phyloP scores from a whole-genome alignment of 768 basidiomycete species.

The Lentinula guzmanii region DNA sequence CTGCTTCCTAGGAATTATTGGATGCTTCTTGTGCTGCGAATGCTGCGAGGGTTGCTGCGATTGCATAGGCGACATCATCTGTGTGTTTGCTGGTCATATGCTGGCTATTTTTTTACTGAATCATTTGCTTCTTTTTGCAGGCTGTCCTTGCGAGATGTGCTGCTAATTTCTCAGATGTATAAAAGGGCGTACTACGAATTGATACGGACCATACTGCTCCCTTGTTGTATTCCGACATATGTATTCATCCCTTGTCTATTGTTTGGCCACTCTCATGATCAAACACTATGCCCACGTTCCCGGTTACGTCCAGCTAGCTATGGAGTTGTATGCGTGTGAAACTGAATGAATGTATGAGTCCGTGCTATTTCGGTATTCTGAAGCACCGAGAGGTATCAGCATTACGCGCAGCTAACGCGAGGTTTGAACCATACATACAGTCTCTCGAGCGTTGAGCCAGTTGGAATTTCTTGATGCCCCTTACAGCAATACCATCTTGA shows the following conservation, averaged over 20 bases:
- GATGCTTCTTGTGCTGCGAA: slow-evolving; percentile 72
- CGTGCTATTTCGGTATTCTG: background rate
- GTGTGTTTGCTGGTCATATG: slow-evolving; percentile 31
- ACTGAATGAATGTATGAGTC: background rate
- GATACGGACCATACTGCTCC: background rate
- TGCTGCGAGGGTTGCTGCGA: slow-evolving; percentile 77
- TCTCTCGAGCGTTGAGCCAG: no score
- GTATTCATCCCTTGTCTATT: background rate
- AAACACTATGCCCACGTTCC: background rate
- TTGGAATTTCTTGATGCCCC: no score
- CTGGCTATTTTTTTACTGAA: background rate
- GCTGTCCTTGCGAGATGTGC: slow-evolving; percentile 79
- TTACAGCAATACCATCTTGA: no score
- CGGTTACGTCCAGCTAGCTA: background rate
- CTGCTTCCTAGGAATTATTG: slow-evolving; percentile 55
- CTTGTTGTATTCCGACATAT: background rate
- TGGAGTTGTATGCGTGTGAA: background rate
- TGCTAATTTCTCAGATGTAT: slow-evolving; percentile 31
- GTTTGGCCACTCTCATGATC: background rate
- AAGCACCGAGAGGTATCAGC: no score
- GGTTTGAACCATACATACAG: no score
- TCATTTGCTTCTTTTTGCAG: slow-evolving; percentile 23
- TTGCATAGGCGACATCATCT: slow-evolving; percentile 63
- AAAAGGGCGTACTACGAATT: background rate
- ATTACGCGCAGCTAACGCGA: no score